Base-by-base conservation (phyloP, 352 stramenopile genomes). In the Phytophthora constricta region DNA sequence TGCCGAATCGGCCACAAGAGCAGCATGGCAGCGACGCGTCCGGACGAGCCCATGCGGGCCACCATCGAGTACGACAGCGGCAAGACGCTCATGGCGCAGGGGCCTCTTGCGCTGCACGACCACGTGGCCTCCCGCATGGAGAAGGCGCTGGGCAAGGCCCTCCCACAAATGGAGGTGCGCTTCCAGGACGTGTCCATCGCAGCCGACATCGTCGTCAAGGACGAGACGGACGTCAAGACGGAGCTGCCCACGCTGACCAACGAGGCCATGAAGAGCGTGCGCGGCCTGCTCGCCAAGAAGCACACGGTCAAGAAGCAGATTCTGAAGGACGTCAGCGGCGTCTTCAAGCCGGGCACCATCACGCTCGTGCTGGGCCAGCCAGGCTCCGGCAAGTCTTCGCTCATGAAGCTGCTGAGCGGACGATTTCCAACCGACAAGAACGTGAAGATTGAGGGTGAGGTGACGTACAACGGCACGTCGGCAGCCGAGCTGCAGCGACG, bases 291-390 rank as follows among this genome's bases (percentile, higher is more conserved):
- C 31, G 7, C 31, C 31, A 37, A 37, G 37, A 45, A 45, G 2
- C 37, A 20, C 37, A 46, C 16, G 8, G 47, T 61, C 43, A 56
- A 22, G 31, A 81, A 80, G 52, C 27, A 74, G 14, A 77, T 80
- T 28, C 48, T 77, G 1, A 54, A 69, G 19, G 31, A 74, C n/a
- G 23, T 79, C n/a, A 67, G 25, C 43, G 72, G 70, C 3, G 60
- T 71, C 5, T 74, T 80, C 48, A 54, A 65, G 17, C 68, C 72
- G 2, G 70, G 74, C 0, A 74, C 55, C 4, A 75, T 76, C 45
- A 82, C 74, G 19, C 64, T 82, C 13, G 52, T 82, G n/a, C 56
- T 80, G n/a, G 74, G 74, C 1, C 67, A 80, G 46, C 74, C 74
- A 0, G 56, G 56, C 0, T 80, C 74, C 8, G 74, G 70, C 42